These are phyloP conservation scores for Dipodascopsis tothii DNA, from an alignment of 805 yeast species.

Conservation along the genomic window DNA sequence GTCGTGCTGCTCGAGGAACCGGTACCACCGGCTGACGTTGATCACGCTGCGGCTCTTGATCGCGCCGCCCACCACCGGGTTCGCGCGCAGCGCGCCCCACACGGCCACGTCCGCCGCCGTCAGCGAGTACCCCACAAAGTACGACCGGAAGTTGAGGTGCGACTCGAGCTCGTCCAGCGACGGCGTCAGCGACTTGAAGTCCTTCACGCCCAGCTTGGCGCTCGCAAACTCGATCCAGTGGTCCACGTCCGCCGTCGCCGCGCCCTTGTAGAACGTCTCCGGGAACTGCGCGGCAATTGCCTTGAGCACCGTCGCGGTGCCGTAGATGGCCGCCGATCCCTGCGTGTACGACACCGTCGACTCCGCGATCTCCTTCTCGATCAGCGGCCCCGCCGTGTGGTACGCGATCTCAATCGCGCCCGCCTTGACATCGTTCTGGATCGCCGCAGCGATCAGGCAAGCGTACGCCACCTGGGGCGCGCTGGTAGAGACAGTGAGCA, in stretches of 20 bases:
- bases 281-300: conserved; percentile 50
- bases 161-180: conserved; percentile 74
- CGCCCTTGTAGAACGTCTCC: conserved; percentile 30
- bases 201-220: conserved; percentile 66
- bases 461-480: conserved; percentile 78
- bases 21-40: conserved; percentile 92
- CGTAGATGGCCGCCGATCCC: conserved; percentile 25
- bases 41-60: conserved; percentile 67
- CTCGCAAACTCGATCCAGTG: conserved; percentile 63
- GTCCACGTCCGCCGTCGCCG: conserved; percentile 30
- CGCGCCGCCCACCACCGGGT: conserved; percentile 86
- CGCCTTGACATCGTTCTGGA: conserved; percentile 44
- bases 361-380: conserved; percentile 38
- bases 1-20: conserved; percentile 57
- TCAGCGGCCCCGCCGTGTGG: conserved; percentile 32
- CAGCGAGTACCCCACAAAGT: conserved; percentile 56
- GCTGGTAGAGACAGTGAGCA: conserved; percentile 70
- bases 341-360: conserved; percentile 41
- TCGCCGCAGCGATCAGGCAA: conserved; percentile 67
- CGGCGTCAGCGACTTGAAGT: conserved; percentile 75
- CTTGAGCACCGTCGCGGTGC: conserved; percentile 41
- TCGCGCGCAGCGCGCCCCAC: conserved; percentile 92
- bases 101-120: conserved; percentile 76
- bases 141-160: conserved; percentile 79
- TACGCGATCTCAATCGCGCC: not conserved